Percentiles rank a stretch among this genome's conserved stretches.
Evolutionary conservation across 2,329 filamentous ascomycete species (phyloP).

Genomic region (Fusarium sp.): DNA sequence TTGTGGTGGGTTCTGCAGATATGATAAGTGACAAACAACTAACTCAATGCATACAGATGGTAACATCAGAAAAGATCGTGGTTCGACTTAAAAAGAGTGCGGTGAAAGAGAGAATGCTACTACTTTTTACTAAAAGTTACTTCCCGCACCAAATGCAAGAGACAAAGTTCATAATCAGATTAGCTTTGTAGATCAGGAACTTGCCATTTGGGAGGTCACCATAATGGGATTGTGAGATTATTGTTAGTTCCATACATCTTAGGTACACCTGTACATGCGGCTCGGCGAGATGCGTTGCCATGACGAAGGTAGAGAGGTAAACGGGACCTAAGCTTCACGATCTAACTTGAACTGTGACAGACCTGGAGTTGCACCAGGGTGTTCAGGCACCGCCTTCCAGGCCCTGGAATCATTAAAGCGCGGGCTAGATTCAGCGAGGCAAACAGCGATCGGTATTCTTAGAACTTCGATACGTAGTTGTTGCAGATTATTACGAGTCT

Average conservation of each 20-base stretch:
- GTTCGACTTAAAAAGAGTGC: constrained; percentile 1
- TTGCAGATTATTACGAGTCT: not conserved
- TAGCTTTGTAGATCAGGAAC: constrained; percentile 7
- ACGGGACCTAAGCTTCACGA: constrained; percentile 28
- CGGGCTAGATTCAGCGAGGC: constrained; percentile 9
- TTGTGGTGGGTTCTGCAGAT: constrained; percentile 10
- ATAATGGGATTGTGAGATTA: not conserved
- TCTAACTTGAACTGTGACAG: constrained; percentile 23
- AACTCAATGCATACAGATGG: not conserved
- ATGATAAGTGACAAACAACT: constrained; percentile 11
- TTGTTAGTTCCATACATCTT: not conserved
- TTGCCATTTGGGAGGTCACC: not conserved
- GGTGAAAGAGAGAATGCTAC: not conserved
- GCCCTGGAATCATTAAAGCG: not conserved
- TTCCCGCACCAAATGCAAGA: not conserved
- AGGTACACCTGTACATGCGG: constrained; percentile 9
- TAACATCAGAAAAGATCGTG: constrained; percentile 4
- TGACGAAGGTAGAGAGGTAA: constrained; percentile 34
- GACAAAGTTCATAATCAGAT: not conserved
- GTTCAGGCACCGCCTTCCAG: constrained; percentile 7
- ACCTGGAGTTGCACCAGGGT: not conserved
- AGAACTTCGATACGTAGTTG: not conserved
- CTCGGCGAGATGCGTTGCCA: constrained; percentile 36
- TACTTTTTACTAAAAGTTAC: not conserved
- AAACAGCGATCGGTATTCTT: constrained; percentile 17